Conservation (phyloP, 2,329 filamentous ascomycete species). For the Fusarium liriodendri region DNA sequence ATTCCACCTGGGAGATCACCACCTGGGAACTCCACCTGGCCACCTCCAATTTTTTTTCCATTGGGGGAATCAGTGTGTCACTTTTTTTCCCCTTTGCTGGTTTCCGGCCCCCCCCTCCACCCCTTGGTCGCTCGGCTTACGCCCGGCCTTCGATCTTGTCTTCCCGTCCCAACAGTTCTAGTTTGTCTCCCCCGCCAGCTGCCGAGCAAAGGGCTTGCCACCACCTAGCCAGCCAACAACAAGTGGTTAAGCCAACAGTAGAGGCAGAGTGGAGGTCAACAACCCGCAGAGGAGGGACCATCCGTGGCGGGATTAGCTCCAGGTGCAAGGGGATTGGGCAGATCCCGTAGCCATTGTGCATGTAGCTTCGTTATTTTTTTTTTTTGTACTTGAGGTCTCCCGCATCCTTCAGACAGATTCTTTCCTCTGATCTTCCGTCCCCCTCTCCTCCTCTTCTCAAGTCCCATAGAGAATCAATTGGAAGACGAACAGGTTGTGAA, state of each 20-base stretch:
- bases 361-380: slow-evolving; percentile 31
- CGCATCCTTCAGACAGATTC: slow-evolving; percentile 28
- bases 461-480: slow-evolving; percentile 4
- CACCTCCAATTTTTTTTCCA: slow-evolving; percentile 30
- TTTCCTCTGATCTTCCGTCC: slow-evolving; percentile 1
- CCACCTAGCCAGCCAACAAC: slow-evolving; percentile 17
- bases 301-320: slow-evolving; percentile 12
- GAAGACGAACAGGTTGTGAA: slow-evolving; percentile 26
- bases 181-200: slow-evolving; percentile 41
- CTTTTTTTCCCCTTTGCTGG: background rate
- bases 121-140: slow-evolving; percentile 30
- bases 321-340: slow-evolving; percentile 32
- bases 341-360: slow-evolving; percentile 37
- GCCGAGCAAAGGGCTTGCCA: slow-evolving; percentile 39
- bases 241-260: slow-evolving; percentile 28
- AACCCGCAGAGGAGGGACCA: slow-evolving; percentile 30
- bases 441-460: slow-evolving; percentile 8
- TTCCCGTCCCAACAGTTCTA: slow-evolving; percentile 45
- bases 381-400: slow-evolving; percentile 40
- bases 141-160: slow-evolving; percentile 30
- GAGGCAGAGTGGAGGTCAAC: slow-evolving; percentile 33
- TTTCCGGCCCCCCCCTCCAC: slow-evolving; percentile 1
- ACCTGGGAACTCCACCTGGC: slow-evolving; percentile 2
- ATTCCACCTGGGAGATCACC: slow-evolving; percentile 9
- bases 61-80: slow-evolving; percentile 32